Base-by-base conservation (phyloP, 75 land plant species). In the Cupressus sempervirens region DNA sequence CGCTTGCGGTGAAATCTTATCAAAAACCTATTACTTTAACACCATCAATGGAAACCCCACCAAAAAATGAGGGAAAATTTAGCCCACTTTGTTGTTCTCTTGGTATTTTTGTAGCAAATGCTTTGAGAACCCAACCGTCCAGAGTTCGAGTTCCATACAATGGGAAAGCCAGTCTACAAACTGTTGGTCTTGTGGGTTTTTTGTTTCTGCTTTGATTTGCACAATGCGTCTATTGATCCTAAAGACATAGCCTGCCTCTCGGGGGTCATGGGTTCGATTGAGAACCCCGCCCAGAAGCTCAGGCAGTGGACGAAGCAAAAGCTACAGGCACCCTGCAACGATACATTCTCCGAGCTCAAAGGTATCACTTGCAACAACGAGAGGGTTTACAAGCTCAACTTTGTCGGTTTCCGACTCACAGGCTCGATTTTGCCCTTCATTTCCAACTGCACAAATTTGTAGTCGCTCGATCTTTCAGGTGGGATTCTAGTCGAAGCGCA, bases 361-460 rank as follows among this genome's bases (percentile, higher is more conserved):
- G 94, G 94, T 56, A 92, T 90, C 84, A 92, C 92, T 84, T 94
- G 95, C 92, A 94, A 94, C 91, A 94, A 92, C 65, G 93, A 92
- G 50, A 65, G 95, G 38, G 88, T 94, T 79, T 92, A 88, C 89
- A 89, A 91, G 86, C 90, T 94, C 80, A 88, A 90, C 67, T 90
- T 94, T 84, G 73, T 88, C 35, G 87, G 81, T 30, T 83, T 88
- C 41, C 86, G 88, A 70, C 92, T 96, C 53, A 50, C 72, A 7
- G 99, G 99, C 82, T n/a, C 91, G 36, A 79, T 96, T 82, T 93
- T 97, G 9, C 93, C 97, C n/a, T 87, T 72, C 48, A 89, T 96
- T 77, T 83, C 93, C 41, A 88, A 91, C 76, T 95, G 95, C 90
- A 86, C 93, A 36, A 91, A 93, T 76, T 88, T 96, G 43, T 91